Conservation (phyloP, 2,329 filamentous ascomycete genomes). For the Leptographium lundbergii region DNA sequence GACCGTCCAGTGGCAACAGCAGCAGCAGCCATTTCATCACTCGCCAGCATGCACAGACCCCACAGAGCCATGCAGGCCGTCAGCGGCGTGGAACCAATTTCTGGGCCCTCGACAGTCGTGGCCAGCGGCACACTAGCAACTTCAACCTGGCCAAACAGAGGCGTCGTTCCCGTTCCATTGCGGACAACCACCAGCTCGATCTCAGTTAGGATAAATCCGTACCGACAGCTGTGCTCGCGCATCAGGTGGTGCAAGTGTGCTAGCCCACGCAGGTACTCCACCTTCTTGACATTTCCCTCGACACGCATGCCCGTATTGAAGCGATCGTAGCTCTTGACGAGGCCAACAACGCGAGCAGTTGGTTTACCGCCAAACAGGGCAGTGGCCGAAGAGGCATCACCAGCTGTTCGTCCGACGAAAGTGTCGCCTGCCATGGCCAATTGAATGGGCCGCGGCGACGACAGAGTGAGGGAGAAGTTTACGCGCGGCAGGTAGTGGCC, state of each 20-base stretch:
- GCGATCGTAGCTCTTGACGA: constrained; percentile 84
- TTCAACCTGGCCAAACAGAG: constrained; percentile 84
- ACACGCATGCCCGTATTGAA: constrained; percentile 94
- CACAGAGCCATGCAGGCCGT: constrained; percentile 65
- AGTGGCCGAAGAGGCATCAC: constrained; percentile 42
- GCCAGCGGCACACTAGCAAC: constrained; percentile 49
- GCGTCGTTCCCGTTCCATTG: constrained; percentile 57
- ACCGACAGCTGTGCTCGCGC: constrained; percentile 86
- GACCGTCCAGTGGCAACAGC: neutral
- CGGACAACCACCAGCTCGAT: constrained; percentile 89
- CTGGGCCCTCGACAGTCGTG: constrained; percentile 18
- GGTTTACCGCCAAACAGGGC: constrained; percentile 35
- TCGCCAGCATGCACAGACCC: constrained; percentile 48
- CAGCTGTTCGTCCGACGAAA: constrained; percentile 51
- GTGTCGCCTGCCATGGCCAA: constrained; percentile 26
- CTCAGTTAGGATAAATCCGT: constrained; percentile 93
- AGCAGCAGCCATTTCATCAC: constrained; percentile 16
- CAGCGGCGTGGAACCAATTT: constrained; percentile 31
- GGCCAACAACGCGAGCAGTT: constrained; percentile 38
- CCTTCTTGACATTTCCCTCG: constrained; percentile 70
- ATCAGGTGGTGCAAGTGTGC: constrained; percentile 80
- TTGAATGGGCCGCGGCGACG: constrained; percentile 52
- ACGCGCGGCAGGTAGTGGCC: constrained; percentile 75
- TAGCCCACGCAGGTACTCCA: constrained; percentile 79
- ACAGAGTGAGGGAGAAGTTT: constrained; percentile 70